Percentiles rank a stretch among this genome's conserved stretches.
These are phyloP conservation scores for Jamesozyma spencerorum DNA, from an alignment of 805 yeast genomes.

Conservation along the genomic window DNA sequence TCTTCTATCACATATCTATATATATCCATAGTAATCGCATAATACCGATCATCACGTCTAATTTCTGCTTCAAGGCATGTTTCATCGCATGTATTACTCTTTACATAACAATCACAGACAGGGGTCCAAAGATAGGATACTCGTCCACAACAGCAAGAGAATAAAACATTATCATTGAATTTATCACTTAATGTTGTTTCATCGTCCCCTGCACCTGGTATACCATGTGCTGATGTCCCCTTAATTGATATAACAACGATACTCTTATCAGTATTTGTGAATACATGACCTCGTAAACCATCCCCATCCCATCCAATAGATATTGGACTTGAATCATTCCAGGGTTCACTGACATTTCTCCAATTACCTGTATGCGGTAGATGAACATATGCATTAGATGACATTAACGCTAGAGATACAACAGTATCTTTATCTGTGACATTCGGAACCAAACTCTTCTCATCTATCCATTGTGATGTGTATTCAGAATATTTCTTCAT, in stretches of 20 bases:
- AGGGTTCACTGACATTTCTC: conserved; percentile 64
- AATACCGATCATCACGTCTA: conserved; percentile 67
- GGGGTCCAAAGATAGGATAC: conserved; percentile 87
- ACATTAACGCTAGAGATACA: conserved; percentile 68
- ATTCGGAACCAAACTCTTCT: conserved; percentile 55
- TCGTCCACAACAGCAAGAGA: conserved; percentile 94
- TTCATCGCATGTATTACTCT: conserved; percentile 80
- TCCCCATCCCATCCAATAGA: conserved; percentile 81
- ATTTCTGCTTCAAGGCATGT: conserved; percentile 74
- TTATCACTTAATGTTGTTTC: conserved; percentile 80
- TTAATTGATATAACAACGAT: conserved; percentile 72
- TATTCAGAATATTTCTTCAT: conserved; percentile 13
- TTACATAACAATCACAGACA: conserved; percentile 86
- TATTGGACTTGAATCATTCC: conserved; percentile 40
- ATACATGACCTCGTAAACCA: conserved; percentile 88
- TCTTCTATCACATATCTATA: conserved; percentile 58
- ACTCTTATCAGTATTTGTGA: conserved; percentile 49
- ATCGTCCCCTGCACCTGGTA: conserved; percentile 64
- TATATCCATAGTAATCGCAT: conserved; percentile 66
- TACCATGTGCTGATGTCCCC: conserved; percentile 82
- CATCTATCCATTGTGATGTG: conserved; percentile 57
- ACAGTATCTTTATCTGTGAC: conserved; percentile 66
- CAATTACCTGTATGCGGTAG: conserved; percentile 76
- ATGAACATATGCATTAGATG: conserved; percentile 84
- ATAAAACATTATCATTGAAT: conserved; percentile 75